Base-by-base conservation (phyloP, 495 filamentous ascomycete genomes). In the Pseudevernia furfuracea region DNA sequence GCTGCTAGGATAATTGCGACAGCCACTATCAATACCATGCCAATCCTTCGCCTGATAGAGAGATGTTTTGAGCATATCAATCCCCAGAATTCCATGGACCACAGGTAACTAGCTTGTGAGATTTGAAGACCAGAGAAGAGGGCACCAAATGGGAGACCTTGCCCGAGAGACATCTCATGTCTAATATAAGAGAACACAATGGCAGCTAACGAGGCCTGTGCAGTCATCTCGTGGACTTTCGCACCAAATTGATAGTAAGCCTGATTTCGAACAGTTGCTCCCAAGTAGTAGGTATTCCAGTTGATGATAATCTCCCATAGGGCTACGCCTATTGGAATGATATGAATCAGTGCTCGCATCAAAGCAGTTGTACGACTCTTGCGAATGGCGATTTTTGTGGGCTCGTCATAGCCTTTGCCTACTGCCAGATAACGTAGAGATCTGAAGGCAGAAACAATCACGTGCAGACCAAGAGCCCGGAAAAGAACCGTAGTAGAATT, bases 21-120 rank as follows among this genome's bases (percentile, higher is more conserved):
- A 21, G 46, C 3, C 4, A 69, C 17, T 12, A 64, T 36, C 5
- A 62, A 14, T 21, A 59, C 8, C 9, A 65, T 12, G 8, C 30
- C 15, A 5, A 60, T 0, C 36, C 49, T 66, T 9, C 44, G 38
- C 32, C 30, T 30, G 1, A 39, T 10, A n/a, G 28, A 4, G 6
- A 67, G 3, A 15, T 5, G 21, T n/a, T 23, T 36, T 1, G 65
- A 63, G 5, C 39, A 38, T 12, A 64, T 28, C 3, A 58, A 57
- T 7, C 58, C 69, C 67, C 68, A 69, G 36, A 72, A 63, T 49
- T 73, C 68, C 49, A 69, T 65, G 19, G 70, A 73, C 70, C 70
- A 73, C 30, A 73, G 67, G 60, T 72, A 72, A 36, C 57, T 63
- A 52, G 71, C 41, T 55, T 70, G 58, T 2, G 43, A 39, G 38